A percentile compares a stretch with the other conserved stretches of the same genome.
Conservation (phyloP, 1,139 yeast species). For the Candida glucosophila region DNA sequence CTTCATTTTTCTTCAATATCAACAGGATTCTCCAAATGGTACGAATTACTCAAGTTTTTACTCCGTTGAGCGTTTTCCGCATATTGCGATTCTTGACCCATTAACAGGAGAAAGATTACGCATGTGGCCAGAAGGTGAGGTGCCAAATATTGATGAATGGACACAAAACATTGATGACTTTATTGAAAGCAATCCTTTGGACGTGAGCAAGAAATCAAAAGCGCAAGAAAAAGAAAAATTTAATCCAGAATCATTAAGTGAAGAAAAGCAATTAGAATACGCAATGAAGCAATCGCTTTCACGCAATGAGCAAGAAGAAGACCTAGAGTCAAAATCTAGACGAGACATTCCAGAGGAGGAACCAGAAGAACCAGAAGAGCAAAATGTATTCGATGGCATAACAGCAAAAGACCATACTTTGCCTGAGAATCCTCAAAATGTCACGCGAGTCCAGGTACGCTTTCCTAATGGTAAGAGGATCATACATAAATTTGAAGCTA, state of each 20-base stretch:
- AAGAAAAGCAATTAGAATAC: slow-evolving; percentile 76
- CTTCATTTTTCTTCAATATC: slow-evolving; percentile 78
- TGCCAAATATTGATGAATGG: slow-evolving; percentile 54
- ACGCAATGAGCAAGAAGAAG: slow-evolving; percentile 8
- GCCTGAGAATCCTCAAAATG: slow-evolving; percentile 42
- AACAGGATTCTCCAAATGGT: slow-evolving; percentile 69
- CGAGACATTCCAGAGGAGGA: slow-evolving; percentile 22
- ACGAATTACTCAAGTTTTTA: slow-evolving; percentile 63
- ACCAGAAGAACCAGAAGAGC: slow-evolving; percentile 6
- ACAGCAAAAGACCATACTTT: slow-evolving; percentile 47
- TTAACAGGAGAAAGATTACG: slow-evolving; percentile 39
- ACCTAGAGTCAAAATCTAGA: slow-evolving; percentile 64
- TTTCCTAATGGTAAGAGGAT: slow-evolving; percentile 79
- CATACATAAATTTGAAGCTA: slow-evolving; percentile 58
- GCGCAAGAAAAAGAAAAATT: slow-evolving; percentile 66
- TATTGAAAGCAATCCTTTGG: slow-evolving; percentile 55
- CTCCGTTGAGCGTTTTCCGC: slow-evolving; percentile 63
- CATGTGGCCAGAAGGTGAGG: slow-evolving; percentile 46
- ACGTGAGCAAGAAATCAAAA: slow-evolving; percentile 54
- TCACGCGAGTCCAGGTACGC: slow-evolving; percentile 79
- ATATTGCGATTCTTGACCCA: slow-evolving; percentile 87
- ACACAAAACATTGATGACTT: slow-evolving; percentile 51
- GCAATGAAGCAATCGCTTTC: slow-evolving; percentile 64
- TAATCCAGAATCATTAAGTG: slow-evolving; percentile 59
- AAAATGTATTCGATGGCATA: slow-evolving; percentile 32